These are phyloP conservation scores for Yamadazyma epiphylla DNA, from an alignment of 1,139 yeast genomes.

Conservation along the genomic window DNA sequence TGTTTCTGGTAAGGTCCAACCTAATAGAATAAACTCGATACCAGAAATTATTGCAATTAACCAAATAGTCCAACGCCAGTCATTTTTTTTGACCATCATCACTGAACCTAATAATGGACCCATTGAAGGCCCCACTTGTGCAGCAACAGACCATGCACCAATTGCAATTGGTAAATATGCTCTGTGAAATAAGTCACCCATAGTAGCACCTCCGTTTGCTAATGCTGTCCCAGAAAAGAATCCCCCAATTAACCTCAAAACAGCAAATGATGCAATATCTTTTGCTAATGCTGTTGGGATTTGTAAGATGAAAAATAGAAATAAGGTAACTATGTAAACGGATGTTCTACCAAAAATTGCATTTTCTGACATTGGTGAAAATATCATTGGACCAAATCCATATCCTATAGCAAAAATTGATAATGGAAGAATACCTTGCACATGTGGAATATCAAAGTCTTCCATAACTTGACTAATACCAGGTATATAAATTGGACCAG, in stretches of 20 bases:
- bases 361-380: slow-evolving; percentile 51
- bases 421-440: slow-evolving; percentile 40
- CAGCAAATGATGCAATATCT: slow-evolving; percentile 25
- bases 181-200: slow-evolving; percentile 21
- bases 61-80: slow-evolving; percentile 48
- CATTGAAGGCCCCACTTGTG: slow-evolving; percentile 26
- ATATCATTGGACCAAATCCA: slow-evolving; percentile 52
- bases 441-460: slow-evolving; percentile 39
- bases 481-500: slow-evolving; percentile 27
- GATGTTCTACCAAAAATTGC: slow-evolving; percentile 49
- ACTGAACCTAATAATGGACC: slow-evolving; percentile 30
- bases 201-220: slow-evolving; percentile 35
- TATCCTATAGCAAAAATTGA: slow-evolving; percentile 44
- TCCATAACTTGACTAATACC: slow-evolving; percentile 30
- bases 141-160: slow-evolving; percentile 24
- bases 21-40: slow-evolving; percentile 23
- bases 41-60: slow-evolving; percentile 33
- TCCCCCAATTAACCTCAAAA: slow-evolving; percentile 29
- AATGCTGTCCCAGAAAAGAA: slow-evolving; percentile 31
- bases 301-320: slow-evolving; percentile 29
- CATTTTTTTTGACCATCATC: slow-evolving; percentile 16
- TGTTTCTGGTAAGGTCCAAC: slow-evolving; percentile 48
- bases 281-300: slow-evolving; percentile 27
- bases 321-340: slow-evolving; percentile 26
- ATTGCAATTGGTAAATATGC: slow-evolving; percentile 25